phyloP scores from a whole-genome alignment of 1,139 yeast species.

The Pichia sp. region DNA sequence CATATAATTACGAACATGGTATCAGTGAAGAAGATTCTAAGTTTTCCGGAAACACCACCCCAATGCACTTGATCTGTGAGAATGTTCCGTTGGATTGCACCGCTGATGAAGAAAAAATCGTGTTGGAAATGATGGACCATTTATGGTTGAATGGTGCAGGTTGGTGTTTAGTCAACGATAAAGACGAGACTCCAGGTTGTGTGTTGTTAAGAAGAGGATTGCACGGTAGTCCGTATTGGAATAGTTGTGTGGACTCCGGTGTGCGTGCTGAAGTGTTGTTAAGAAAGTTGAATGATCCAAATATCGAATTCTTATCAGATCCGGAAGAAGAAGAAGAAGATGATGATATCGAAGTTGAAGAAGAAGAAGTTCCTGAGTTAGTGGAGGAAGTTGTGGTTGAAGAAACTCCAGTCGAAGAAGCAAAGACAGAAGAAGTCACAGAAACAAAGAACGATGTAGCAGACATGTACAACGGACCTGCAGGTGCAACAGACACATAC shows the following conservation, averaged over 20 bases:
- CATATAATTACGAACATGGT: conserved; percentile 49
- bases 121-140: conserved; percentile 55
- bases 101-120: conserved; percentile 47
- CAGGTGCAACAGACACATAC: conserved; percentile 64
- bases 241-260: conserved; percentile 73
- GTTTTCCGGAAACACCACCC: conserved; percentile 59
- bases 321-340: conserved; percentile 45
- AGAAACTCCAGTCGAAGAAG: conserved; percentile 14
- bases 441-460: conserved; percentile 3
- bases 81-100: conserved; percentile 46
- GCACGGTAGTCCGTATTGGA: conserved; percentile 38
- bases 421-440: background rate
- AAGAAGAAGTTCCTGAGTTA: conserved; percentile 20
- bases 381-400: conserved; percentile 23
- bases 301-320: conserved; percentile 45
- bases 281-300: conserved; percentile 66
- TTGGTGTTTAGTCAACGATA: conserved; percentile 73
- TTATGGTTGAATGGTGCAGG: conserved; percentile 89
- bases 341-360: conserved; percentile 33
- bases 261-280: conserved; percentile 84
- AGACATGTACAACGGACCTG: conserved; percentile 45
- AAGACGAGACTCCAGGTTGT: conserved; percentile 78
- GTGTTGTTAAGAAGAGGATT: conserved; percentile 53
- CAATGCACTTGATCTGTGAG: conserved; percentile 66
- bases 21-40: conserved; percentile 33